Evolutionary conservation across 805 yeast genomes (phyloP).

Genomic region (Ogataea pilisensis): DNA sequence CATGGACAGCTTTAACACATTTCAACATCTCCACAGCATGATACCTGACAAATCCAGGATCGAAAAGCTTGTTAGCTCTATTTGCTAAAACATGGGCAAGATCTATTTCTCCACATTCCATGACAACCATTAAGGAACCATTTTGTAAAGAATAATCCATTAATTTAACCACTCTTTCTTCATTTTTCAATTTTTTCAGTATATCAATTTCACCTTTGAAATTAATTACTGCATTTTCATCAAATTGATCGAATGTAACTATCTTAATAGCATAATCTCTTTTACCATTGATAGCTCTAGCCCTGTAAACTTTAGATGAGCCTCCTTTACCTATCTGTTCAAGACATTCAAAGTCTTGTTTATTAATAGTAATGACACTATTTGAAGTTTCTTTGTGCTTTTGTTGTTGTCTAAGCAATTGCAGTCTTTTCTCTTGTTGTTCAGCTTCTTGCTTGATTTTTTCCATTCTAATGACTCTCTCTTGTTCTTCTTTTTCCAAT

Average conservation of each 20-base stretch:
- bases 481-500: not conserved
- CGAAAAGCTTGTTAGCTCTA: constrained; percentile 50
- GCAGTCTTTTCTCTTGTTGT: not conserved
- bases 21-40: constrained; percentile 73
- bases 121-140: constrained; percentile 64
- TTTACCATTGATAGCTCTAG: constrained; percentile 45
- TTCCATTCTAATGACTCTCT: not conserved
- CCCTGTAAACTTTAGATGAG: constrained; percentile 84
- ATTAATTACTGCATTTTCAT: constrained; percentile 65
- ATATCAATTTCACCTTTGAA: constrained; percentile 89
- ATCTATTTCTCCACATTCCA: constrained; percentile 96
- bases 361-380: constrained; percentile 42
- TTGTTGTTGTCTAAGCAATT: not conserved
- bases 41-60: constrained; percentile 72
- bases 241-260: constrained; percentile 78
- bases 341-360: constrained; percentile 61
- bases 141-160: constrained; percentile 68
- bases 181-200: constrained; percentile 51
- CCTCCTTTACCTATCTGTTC: constrained; percentile 91
- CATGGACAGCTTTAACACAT: constrained; percentile 87
- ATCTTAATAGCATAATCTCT: constrained; percentile 74
- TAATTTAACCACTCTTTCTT: constrained; percentile 73
- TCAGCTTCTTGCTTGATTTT: not conserved
- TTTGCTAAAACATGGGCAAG: constrained; percentile 73
- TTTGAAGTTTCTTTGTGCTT: constrained; percentile 8